Conservation (phyloP, 2,329 filamentous ascomycete genomes). For the Diaporthe sp. region DNA sequence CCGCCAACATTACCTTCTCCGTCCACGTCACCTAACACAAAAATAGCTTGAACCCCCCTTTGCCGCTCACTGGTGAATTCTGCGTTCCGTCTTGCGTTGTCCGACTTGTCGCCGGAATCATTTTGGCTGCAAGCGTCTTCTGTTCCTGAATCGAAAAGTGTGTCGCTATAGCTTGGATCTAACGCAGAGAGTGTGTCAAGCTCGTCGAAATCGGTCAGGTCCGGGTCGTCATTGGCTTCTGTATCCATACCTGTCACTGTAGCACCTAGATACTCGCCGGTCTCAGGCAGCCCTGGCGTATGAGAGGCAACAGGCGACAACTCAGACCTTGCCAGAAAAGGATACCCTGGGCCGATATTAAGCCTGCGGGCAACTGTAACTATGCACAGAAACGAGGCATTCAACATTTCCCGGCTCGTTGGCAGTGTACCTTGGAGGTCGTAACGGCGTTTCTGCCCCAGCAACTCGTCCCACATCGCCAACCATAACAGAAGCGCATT, state of each 20-base stretch:
- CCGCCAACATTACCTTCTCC: background rate
- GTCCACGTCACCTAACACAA: background rate
- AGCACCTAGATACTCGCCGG: background rate
- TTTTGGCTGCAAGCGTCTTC: too few species aligned
- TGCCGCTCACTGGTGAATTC: background rate
- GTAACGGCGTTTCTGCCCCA: background rate
- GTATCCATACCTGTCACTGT: background rate
- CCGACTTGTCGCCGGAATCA: background rate
- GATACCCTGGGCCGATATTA: background rate
- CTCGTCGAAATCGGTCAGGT: too few species aligned
- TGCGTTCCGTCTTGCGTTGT: background rate
- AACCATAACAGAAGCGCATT: background rate
- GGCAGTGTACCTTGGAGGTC: background rate
- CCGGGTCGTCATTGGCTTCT: background rate
- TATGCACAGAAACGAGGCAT: background rate
- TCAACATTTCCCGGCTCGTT: background rate
- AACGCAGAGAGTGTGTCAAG: background rate
- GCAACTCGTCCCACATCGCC: background rate
- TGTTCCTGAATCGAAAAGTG: background rate
- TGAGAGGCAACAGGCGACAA: background rate
- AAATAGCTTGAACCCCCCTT: background rate
- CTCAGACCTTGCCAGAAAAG: background rate
- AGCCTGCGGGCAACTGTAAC: background rate
- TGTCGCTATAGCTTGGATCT: background rate
- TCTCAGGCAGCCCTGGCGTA: background rate